These are phyloP conservation scores for Saturnispora bothae DNA, from an alignment of 805 yeast genomes.

Conservation along the genomic window DNA sequence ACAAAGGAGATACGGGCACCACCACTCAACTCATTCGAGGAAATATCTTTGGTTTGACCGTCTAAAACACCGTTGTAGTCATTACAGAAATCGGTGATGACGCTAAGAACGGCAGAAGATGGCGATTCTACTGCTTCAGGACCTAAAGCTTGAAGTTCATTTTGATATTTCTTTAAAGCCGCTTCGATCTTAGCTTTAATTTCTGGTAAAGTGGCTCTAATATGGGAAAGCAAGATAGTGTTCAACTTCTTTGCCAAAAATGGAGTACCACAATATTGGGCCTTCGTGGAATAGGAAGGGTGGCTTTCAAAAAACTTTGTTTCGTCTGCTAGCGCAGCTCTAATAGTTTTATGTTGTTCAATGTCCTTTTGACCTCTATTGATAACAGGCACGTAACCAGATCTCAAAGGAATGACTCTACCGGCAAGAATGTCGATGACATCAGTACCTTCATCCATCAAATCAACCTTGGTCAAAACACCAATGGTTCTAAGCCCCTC, in stretches of 20 bases:
- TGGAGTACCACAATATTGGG: constrained; percentile 98
- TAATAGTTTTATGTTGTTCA: constrained; percentile 75
- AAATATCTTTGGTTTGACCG: constrained; percentile 85
- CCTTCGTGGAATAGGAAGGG: constrained; percentile 83
- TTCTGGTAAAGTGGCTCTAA: constrained; percentile 81
- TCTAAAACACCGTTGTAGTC: constrained; percentile 86
- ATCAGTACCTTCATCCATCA: constrained; percentile 97
- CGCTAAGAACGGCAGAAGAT: constrained; percentile 76
- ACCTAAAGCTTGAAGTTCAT: constrained; percentile 68
- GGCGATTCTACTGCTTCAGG: constrained; percentile 87
- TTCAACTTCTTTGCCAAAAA: constrained; percentile 87
- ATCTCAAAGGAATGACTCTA: constrained; percentile 86
- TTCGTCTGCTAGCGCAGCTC: constrained; percentile 80
- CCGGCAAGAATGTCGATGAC: constrained; percentile 94
- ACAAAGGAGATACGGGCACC: constrained; percentile 97
- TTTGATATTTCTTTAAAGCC: constrained; percentile 74
- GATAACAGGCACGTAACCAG: constrained; percentile 94
- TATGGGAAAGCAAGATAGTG: constrained; percentile 80
- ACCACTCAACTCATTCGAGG: constrained; percentile 86
- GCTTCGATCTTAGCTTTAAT: constrained; percentile 83
- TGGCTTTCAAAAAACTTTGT: constrained; percentile 74
- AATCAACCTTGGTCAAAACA: constrained; percentile 89
- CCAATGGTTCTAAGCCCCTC: constrained; percentile 95
- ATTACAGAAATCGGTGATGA: constrained; percentile 85
- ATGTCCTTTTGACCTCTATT: constrained; percentile 97